A percentile compares a stretch with the other conserved stretches of the same genome.
Evolutionary conservation across 2,329 filamentous ascomycete species (phyloP).

Genomic region (Fusarium sp.): DNA sequence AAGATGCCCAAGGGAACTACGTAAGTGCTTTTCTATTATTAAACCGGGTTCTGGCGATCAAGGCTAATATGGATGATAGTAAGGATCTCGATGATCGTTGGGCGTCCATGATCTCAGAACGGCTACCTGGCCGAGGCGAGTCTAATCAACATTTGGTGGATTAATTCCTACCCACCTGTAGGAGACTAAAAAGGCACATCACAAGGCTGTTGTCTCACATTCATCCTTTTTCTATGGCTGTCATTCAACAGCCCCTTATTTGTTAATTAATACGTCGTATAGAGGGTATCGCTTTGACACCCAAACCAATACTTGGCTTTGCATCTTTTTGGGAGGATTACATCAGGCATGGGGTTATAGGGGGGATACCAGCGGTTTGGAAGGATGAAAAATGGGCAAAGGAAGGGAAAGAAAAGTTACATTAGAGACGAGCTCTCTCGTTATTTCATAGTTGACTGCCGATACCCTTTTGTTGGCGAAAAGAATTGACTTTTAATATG

Average conservation of each 20-base stretch:
- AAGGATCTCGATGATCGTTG: conserved; percentile 51
- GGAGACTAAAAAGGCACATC: background rate
- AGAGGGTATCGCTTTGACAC: conserved; percentile 34
- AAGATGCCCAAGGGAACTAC: conserved; percentile 50
- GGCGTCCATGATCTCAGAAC: conserved; percentile 49
- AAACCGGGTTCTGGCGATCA: background rate
- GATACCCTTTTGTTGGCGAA: background rate
- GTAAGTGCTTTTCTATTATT: conserved; percentile 49
- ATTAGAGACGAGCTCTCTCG: conserved; percentile 17
- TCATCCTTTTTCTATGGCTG: background rate
- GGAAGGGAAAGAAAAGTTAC: conserved; percentile 5
- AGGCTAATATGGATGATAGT: conserved; percentile 42
- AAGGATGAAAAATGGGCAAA: conserved; percentile 20
- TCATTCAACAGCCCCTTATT: background rate
- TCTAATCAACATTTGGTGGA: conserved; percentile 39
- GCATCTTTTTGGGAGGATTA: conserved; percentile 19
- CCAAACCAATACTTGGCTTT: conserved; percentile 42
- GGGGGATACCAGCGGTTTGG: background rate
- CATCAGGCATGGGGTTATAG: conserved; percentile 15
- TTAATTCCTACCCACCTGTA: conserved; percentile 27
- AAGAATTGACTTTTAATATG: background rate
- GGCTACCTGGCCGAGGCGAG: conserved; percentile 44
- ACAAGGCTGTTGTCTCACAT: background rate
- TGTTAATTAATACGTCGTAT: conserved; percentile 12
- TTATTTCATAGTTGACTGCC: conserved; percentile 1